phyloP scores from a whole-genome alignment of 371 early-diverging fungal genomes.

The Mortierella sp. region DNA sequence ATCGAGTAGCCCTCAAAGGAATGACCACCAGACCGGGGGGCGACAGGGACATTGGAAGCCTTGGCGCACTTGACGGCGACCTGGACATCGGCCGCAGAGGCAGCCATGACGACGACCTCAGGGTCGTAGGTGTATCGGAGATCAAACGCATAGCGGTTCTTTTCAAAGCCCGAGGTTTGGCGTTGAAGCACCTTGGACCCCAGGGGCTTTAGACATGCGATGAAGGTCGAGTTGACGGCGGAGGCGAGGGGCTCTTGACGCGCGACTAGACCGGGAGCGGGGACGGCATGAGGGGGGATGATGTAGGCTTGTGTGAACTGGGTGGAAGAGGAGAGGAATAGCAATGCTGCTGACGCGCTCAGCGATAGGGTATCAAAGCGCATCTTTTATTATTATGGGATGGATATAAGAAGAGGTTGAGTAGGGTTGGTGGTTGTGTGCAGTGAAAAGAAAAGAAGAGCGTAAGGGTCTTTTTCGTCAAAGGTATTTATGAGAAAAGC shows the following conservation, averaged over 20 bases:
- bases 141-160: constrained; percentile 40
- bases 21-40: constrained; percentile 60
- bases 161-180: constrained; percentile 9
- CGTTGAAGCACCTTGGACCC: constrained; percentile 36
- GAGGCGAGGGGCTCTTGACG: background rate
- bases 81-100: constrained; percentile 33
- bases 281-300: background rate
- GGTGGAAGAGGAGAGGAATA: background rate
- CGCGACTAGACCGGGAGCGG: background rate
- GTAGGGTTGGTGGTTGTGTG: no score
- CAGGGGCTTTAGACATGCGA: constrained; percentile 20
- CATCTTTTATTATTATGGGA: background rate
- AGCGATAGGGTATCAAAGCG: background rate
- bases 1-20: constrained; percentile 60
- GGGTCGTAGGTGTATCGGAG: constrained; percentile 43
- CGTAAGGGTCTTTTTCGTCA: background rate
- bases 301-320: constrained; percentile 1
- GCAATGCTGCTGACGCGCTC: constrained; percentile 2
- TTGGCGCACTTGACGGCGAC: constrained; percentile 56
- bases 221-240: constrained; percentile 12
- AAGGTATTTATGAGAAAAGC: background rate
- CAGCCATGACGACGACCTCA: constrained; percentile 44
- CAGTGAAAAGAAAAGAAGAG: no score
- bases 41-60: constrained; percentile 44
- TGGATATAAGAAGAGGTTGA: background rate